Evolutionary conservation across 768 basidiomycete genomes (phyloP).

Genomic region (Trametes villosa): DNA sequence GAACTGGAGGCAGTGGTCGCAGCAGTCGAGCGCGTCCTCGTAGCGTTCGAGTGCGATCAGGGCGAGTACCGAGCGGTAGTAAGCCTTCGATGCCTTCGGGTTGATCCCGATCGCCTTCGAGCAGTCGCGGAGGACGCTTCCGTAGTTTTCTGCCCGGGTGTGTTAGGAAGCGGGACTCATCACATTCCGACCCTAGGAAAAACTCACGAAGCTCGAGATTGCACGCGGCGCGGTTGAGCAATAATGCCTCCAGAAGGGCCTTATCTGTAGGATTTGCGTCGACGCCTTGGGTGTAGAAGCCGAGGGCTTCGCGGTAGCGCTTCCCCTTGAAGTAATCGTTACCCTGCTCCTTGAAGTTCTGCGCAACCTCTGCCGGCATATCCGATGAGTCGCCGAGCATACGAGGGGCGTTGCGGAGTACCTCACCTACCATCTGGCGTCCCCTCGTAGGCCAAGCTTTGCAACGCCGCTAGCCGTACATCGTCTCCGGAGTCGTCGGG

Average conservation of each 20-base stretch:
- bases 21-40: conserved; percentile 85
- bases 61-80: conserved; percentile 83
- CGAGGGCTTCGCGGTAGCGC: conserved; percentile 82
- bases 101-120: conserved; percentile 71
- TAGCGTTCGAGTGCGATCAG: conserved; percentile 72
- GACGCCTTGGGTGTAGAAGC: conserved; percentile 90
- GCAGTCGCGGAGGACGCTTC: conserved; percentile 84
- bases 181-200: too few relatives aligned
- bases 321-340: conserved; percentile 93
- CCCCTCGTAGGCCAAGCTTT: conserved; percentile 86
- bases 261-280: conserved; percentile 78
- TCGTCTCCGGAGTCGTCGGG: conserved; percentile 72
- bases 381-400: neutral
- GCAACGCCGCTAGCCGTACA: conserved; percentile 76
- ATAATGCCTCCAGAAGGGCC: conserved; percentile 62
- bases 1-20: conserved; percentile 65
- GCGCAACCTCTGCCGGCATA: conserved; percentile 69
- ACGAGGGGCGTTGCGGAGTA: neutral
- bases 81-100: conserved; percentile 74
- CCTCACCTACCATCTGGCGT: conserved; percentile 86
- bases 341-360: conserved; percentile 93
- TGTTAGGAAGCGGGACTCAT: too few relatives aligned
- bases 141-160: conserved; percentile 80
- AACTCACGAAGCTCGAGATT: conserved; percentile 83
- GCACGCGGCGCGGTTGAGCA: conserved; percentile 91